Conservation (phyloP, 2,329 filamentous ascomycete species). For the Pestalotiopsis sp. region DNA sequence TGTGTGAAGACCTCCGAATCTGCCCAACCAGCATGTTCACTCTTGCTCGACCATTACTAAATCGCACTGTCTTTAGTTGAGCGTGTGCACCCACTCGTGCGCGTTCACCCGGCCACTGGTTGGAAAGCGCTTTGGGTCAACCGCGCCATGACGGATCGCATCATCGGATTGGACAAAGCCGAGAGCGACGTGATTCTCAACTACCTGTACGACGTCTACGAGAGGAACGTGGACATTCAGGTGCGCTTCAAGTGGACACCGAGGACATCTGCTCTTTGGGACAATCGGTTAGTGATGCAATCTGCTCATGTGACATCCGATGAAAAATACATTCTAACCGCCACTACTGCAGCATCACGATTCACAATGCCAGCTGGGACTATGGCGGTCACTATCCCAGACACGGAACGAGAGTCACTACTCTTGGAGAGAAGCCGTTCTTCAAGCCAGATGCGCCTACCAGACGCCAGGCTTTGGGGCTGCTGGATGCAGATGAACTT, state of each 20-base stretch:
- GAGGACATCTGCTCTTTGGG: slow-evolving; percentile 69
- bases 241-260: slow-evolving; percentile 73
- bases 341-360: slow-evolving; percentile 58
- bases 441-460: slow-evolving; percentile 68
- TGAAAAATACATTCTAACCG: background rate
- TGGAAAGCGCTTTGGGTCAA: slow-evolving; percentile 79
- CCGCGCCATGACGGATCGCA: slow-evolving; percentile 67
- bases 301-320: background rate
- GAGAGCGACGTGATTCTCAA: slow-evolving; percentile 71
- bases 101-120: slow-evolving; percentile 72
- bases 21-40: background rate
- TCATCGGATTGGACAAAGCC: slow-evolving; percentile 69
- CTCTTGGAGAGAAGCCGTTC: slow-evolving; percentile 71
- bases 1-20: too few relatives aligned
- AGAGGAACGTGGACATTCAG: slow-evolving; percentile 72
- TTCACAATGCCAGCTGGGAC: slow-evolving; percentile 76
- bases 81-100: slow-evolving; percentile 68
- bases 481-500: slow-evolving; percentile 60
- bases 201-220: slow-evolving; percentile 71
- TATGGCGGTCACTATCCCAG: slow-evolving; percentile 69
- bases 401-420: slow-evolving; percentile 73
- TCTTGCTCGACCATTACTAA: background rate
- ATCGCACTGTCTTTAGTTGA: slow-evolving; percentile 48
- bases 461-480: slow-evolving; percentile 65
- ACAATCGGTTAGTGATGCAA: slow-evolving; percentile 57